phyloP scores from a whole-genome alignment of 345 rosid species.

The Anacardium occidentale region DNA sequence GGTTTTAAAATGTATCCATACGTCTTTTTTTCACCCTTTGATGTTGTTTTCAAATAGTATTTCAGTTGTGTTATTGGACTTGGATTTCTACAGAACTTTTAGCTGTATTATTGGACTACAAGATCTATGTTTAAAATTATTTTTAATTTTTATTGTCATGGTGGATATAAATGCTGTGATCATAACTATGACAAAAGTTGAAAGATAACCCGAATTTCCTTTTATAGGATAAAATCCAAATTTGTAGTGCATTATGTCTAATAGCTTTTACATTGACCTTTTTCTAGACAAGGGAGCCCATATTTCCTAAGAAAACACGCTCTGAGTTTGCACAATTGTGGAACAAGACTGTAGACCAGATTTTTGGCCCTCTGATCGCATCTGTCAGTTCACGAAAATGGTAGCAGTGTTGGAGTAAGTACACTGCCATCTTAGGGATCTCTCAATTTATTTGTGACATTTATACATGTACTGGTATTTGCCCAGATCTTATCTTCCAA shows the following conservation, averaged over 20 bases:
- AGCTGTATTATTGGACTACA: not conserved
- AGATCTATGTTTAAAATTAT: not conserved
- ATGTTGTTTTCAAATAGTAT: too few species aligned
- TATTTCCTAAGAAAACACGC: slow-evolving; percentile 58
- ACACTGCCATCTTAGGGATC: not conserved
- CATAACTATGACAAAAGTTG: not conserved
- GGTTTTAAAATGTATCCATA: not conserved
- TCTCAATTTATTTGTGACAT: slow-evolving; percentile 9
- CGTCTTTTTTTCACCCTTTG: not conserved
- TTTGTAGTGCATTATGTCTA: slow-evolving; percentile 15
- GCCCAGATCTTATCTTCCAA: not conserved
- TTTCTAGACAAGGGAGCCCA: slow-evolving; percentile 51
- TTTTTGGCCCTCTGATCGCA: slow-evolving; percentile 61
- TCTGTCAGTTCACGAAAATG: slow-evolving; percentile 65
- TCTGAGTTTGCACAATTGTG: slow-evolving; percentile 59
- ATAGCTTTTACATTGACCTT: slow-evolving; percentile 21
- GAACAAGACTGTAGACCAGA: slow-evolving; percentile 84
- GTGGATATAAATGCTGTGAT: not conserved
- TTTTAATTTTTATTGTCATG: not conserved
- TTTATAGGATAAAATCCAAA: not conserved
- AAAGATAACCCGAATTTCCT: not conserved
- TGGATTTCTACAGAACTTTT: not conserved
- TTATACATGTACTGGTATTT: slow-evolving; percentile 16
- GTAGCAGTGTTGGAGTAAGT: slow-evolving; percentile 34
- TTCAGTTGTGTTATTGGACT: not conserved